These are phyloP conservation scores for Cystobasidium onofrii DNA, from an alignment of 768 basidiomycete species.

Conservation along the genomic window DNA sequence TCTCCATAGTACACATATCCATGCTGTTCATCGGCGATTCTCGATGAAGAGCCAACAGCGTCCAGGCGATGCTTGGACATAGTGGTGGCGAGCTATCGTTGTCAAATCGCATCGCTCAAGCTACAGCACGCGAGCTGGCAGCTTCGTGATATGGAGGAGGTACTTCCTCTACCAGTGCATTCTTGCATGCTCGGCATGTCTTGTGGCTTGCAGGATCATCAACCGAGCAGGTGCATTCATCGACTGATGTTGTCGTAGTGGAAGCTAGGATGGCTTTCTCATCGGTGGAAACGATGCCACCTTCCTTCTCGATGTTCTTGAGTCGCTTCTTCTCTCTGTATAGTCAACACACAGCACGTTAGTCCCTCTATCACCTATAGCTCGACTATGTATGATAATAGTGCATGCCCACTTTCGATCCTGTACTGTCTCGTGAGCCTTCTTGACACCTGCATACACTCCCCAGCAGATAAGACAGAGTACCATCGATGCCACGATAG, in stretches of 20 bases:
- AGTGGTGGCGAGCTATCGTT: too few relatives aligned
- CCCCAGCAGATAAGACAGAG: not conserved
- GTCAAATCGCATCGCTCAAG: too few relatives aligned
- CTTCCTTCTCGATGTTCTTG: not conserved
- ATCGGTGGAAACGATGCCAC: not conserved
- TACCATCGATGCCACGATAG: not conserved
- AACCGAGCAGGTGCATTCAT: not conserved
- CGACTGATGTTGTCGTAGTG: not conserved
- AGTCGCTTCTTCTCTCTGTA: not conserved
- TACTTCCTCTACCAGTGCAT: not conserved
- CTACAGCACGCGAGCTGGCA: not conserved
- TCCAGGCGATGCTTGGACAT: too few relatives aligned
- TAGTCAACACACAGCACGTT: too few relatives aligned
- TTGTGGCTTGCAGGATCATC: not conserved
- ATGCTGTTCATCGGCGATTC: too few relatives aligned
- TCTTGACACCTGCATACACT: not conserved
- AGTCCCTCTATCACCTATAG: too few relatives aligned
- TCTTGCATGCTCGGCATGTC: not conserved
- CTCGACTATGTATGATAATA: too few relatives aligned
- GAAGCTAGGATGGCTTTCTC: not conserved
- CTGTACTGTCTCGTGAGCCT: not conserved
- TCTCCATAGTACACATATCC: too few relatives aligned
- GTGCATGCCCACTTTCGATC: not conserved
- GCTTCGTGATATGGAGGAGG: not conserved
- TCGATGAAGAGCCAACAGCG: too few relatives aligned